Conservation (phyloP, 1,139 yeast species). For the Saccharomyces uvarum region DNA sequence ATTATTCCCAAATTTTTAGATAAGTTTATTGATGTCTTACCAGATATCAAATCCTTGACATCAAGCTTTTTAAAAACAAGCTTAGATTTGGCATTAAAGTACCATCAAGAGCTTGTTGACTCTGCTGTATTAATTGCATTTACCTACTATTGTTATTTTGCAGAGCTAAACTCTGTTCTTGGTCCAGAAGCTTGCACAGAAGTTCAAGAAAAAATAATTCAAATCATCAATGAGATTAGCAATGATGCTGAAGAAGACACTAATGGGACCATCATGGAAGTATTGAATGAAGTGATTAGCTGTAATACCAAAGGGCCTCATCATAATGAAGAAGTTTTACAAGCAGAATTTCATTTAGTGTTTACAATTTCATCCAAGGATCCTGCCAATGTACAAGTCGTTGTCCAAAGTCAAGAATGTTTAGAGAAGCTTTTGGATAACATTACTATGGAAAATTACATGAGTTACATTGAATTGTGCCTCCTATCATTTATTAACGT, state of each 20-base stretch:
- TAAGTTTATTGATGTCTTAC: constrained; percentile 37
- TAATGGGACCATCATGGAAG: constrained; percentile 67
- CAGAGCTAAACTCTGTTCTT: constrained; percentile 34
- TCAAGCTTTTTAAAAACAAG: constrained; percentile 36
- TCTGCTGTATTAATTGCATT: constrained; percentile 47
- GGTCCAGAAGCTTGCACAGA: constrained; percentile 16
- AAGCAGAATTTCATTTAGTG: constrained; percentile 46
- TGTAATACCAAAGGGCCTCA: constrained; percentile 30
- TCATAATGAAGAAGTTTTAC: constrained; percentile 26
- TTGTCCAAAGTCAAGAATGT: constrained; percentile 53
- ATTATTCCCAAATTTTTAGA: constrained; percentile 51
- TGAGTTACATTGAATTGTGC: constrained; percentile 31
- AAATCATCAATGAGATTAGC: constrained; percentile 39
- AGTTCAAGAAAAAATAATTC: constrained; percentile 36
- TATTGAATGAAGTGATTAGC: constrained; percentile 45
- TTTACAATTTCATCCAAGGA: constrained; percentile 63
- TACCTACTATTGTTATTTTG: constrained; percentile 46
- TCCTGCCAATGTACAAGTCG: constrained; percentile 63
- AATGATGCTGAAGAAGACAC: constrained; percentile 76
- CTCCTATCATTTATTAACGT: constrained; percentile 28
- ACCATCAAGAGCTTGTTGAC: constrained; percentile 32
- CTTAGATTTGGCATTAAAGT: constrained; percentile 27
- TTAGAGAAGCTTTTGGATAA: constrained; percentile 49
- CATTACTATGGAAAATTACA: constrained; percentile 41
- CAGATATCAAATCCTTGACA: constrained; percentile 36